phyloP scores from a whole-genome alignment of 768 basidiomycete species.

The Cyathus striatus region DNA sequence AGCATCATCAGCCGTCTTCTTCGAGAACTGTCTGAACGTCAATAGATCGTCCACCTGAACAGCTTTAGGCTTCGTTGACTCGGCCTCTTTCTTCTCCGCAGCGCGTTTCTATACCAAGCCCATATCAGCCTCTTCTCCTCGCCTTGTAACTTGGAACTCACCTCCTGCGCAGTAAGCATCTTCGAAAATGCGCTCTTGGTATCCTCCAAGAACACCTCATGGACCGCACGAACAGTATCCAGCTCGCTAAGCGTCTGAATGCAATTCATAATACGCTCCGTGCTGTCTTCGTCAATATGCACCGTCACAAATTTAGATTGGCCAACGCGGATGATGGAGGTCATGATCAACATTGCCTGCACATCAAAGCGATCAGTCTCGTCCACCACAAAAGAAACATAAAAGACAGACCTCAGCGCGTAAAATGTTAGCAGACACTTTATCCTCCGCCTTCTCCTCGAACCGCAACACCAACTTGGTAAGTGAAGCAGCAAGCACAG shows the following conservation, averaged over 20 bases:
- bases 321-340: constrained; percentile 92
- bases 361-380: no score
- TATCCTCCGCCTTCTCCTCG: constrained; percentile 44
- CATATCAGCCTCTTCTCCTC: no score
- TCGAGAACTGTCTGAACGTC: constrained; percentile 91
- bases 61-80: constrained; percentile 55
- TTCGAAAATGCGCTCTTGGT: constrained; percentile 89
- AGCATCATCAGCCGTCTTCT: constrained; percentile 80
- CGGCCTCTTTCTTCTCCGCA: constrained; percentile 84
- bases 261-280: constrained; percentile 94
- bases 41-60: constrained; percentile 93
- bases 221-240: constrained; percentile 47
- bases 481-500: constrained; percentile 83
- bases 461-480: constrained; percentile 90
- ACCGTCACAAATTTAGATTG: constrained; percentile 92
- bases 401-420: constrained; percentile 69
- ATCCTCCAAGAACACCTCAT: constrained; percentile 76
- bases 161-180: constrained; percentile 95
- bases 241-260: constrained; percentile 89
- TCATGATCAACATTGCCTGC: constrained; percentile 96
- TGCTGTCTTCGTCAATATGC: constrained; percentile 98
- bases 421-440: constrained; percentile 54
- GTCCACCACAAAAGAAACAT: background rate
- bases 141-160: no score
- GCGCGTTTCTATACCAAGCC: constrained; percentile 97